These are phyloP conservation scores for Dissoconium aciculare DNA, from an alignment of 2,329 filamentous ascomycete genomes.

Conservation along the genomic window DNA sequence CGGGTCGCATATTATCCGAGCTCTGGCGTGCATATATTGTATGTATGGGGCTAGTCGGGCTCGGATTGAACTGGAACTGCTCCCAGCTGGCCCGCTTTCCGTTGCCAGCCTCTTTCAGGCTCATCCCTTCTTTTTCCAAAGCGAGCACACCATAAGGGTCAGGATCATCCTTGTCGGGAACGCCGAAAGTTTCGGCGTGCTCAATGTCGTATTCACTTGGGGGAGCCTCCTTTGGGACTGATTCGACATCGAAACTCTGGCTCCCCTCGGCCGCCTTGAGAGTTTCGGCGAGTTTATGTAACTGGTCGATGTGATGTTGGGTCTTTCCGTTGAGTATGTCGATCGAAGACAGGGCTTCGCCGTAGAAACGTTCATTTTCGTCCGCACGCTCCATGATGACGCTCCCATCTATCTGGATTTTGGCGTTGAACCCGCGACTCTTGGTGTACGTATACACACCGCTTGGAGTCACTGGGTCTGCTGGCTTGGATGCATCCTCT, in stretches of 20 bases:
- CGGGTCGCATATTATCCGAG: constrained; percentile 26
- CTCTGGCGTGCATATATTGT: constrained; percentile 49
- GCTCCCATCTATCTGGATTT: constrained; percentile 74
- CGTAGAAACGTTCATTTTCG: constrained; percentile 78
- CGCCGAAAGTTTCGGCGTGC: constrained; percentile 49
- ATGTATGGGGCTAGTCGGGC: constrained; percentile 57
- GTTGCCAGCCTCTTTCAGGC: constrained; percentile 80
- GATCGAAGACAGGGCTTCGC: constrained; percentile 44
- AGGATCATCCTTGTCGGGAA: constrained; percentile 66
- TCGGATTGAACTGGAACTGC: constrained; percentile 68
- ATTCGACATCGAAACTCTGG: constrained; percentile 51
- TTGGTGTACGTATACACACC: constrained; percentile 77
- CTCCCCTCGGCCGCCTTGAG: constrained; percentile 80
- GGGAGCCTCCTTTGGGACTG: constrained; percentile 55
- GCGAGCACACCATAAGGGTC: constrained; percentile 86
- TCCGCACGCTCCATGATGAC: constrained; percentile 74
- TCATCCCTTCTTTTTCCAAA: constrained; percentile 76
- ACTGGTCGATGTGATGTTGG: constrained; percentile 40
- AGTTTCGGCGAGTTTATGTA: constrained; percentile 57
- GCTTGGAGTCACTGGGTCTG: constrained; percentile 65
- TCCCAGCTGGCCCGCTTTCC: constrained; percentile 58
- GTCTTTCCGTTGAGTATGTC: constrained; percentile 50
- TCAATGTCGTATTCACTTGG: constrained; percentile 58
- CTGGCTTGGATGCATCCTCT: constrained; percentile 56
- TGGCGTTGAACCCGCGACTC: constrained; percentile 74